Evolutionary conservation across 2,329 filamentous ascomycete species (phyloP), one percentile per base, ranked within the genome.

Genomic region (Mycogone perniciosa): DNA sequence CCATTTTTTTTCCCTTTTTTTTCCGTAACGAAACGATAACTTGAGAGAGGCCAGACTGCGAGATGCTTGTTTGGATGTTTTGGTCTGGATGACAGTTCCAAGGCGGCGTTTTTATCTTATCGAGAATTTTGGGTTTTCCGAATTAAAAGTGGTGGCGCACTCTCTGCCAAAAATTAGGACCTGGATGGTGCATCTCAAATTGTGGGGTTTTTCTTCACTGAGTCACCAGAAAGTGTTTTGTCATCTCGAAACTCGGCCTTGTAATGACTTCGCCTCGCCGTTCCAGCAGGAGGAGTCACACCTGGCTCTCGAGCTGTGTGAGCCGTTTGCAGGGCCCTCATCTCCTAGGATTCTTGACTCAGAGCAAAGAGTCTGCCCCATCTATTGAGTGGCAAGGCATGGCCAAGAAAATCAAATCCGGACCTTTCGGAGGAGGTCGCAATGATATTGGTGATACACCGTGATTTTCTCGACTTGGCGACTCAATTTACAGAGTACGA

Each of bases 21-120:
- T 41, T 31, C 13, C 42, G 26, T 31, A 46, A 33, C n/a, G 30
- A 11, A 38, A 38, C 35, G 35, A 38, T 38, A 38, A 38, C 20
- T 20, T 20, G 20, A 20, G 20, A 20, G 11, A 46, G 20, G 31
- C 30, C 7, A 40, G 42, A 13, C 35, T 5, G 33, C 10, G n/a
- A 13, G 38, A 29, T 20, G 41, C 47, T 6, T 37, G 29, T 29
- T 27, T 37, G n/a, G 20, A n/a, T 7, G 7, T 26, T 44, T 34
- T 40, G 44, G 31, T 11, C 41, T 40, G 11, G 27, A 39, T 33
- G 37, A 50, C 38, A 50, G 37, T 48, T 30, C 13, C 10, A 26
- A 10, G n/a, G 41, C 33, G 7, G 38, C 10, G 48, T 53, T 53
- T 53, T 53, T 53, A 53, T 53, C 51, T 53, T 53, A 53, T 53